phyloP scores from a whole-genome alignment of 2,329 filamentous ascomycete genomes.

The Colletotrichum sp. region DNA sequence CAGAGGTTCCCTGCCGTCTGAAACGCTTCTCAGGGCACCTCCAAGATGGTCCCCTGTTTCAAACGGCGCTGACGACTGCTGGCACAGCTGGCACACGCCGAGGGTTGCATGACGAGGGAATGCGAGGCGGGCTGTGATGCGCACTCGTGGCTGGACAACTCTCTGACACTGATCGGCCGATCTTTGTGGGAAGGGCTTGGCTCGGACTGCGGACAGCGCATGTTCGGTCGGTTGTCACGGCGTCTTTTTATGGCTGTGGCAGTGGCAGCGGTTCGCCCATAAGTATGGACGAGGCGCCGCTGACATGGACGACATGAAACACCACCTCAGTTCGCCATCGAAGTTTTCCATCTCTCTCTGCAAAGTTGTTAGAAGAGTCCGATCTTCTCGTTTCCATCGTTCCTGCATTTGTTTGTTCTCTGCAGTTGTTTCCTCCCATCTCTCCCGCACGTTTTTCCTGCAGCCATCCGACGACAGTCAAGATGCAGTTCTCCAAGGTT shows the following conservation, averaged over 20 bases:
- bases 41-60: conserved; percentile 19
- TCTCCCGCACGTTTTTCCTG: not conserved
- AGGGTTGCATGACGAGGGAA: conserved; percentile 11
- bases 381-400: not conserved
- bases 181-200: not conserved
- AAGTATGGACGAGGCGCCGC: conserved; percentile 8
- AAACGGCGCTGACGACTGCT: not conserved
- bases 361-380: not conserved
- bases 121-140: not conserved
- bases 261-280: not conserved
- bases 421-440: not conserved
- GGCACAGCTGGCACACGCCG: not conserved
- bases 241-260: not conserved
- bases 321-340: not conserved
- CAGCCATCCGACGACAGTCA: not conserved
- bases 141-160: not conserved
- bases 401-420: not conserved
- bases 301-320: conserved; percentile 1
- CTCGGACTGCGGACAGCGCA: conserved; percentile 10
- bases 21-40: conserved; percentile 8
- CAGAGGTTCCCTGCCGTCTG: conserved; percentile 1
- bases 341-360: not conserved
- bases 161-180: conserved; percentile 4
- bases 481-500: conserved; percentile 27
- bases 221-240: not conserved